These are phyloP conservation scores for Cordyceps militaris DNA, from an alignment of 2,329 filamentous ascomycete species.

Conservation along the genomic window DNA sequence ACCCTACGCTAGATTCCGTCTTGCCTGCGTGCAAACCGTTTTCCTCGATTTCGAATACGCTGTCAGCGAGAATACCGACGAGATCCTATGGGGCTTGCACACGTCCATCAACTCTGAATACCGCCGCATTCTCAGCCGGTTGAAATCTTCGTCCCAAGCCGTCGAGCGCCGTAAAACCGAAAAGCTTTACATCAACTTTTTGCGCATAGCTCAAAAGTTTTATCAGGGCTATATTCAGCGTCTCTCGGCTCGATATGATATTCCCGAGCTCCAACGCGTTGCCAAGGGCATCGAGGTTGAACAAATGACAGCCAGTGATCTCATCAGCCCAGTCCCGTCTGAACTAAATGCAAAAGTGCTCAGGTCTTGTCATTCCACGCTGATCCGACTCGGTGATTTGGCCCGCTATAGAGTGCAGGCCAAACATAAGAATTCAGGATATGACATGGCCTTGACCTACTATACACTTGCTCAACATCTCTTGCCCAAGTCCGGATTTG, in stretches of 20 bases:
- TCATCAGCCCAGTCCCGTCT: slow-evolving; percentile 37
- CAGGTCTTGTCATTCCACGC: slow-evolving; percentile 69
- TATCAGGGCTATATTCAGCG: slow-evolving; percentile 81
- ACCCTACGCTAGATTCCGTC: slow-evolving; percentile 51
- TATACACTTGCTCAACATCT: slow-evolving; percentile 77
- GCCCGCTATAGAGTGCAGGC: slow-evolving; percentile 77
- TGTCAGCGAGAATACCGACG: slow-evolving; percentile 56
- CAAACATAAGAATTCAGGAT: slow-evolving; percentile 65
- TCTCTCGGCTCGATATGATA: slow-evolving; percentile 55
- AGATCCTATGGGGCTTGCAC: slow-evolving; percentile 72
- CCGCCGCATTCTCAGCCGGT: slow-evolving; percentile 57
- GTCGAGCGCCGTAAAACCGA: slow-evolving; percentile 70
- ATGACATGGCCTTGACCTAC: slow-evolving; percentile 73
- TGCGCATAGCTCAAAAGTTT: slow-evolving; percentile 81
- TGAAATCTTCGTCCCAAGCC: slow-evolving; percentile 43
- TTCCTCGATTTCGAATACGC: slow-evolving; percentile 66
- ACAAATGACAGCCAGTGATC: slow-evolving; percentile 35
- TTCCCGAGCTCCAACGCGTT: slow-evolving; percentile 41
- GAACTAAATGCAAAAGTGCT: slow-evolving; percentile 54
- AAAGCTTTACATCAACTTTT: slow-evolving; percentile 74
- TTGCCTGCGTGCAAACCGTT: slow-evolving; percentile 63
- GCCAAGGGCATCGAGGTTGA: slow-evolving; percentile 36
- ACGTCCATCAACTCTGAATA: slow-evolving; percentile 71
- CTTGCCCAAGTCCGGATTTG: slow-evolving; percentile 69
- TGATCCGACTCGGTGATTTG: slow-evolving; percentile 84